Percentiles rank a stretch among this genome's conserved stretches.
phyloP scores from a whole-genome alignment of 2,329 filamentous ascomycete species.

The Penicillium corylophilum region DNA sequence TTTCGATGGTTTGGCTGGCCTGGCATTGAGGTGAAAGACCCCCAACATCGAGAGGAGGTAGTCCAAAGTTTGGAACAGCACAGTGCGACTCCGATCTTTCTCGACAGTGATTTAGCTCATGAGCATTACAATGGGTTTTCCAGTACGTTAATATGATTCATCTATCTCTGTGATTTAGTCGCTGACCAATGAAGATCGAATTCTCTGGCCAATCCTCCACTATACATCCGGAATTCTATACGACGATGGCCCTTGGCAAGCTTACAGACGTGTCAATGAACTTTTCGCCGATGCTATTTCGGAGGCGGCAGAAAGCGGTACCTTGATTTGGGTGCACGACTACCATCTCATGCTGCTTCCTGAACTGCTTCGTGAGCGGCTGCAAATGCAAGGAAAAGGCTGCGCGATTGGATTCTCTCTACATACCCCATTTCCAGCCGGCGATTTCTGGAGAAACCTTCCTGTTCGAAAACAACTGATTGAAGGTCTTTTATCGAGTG shows the following conservation, averaged over 20 bases:
- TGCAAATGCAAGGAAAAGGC: conserved; percentile 68
- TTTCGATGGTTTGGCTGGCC: conserved; percentile 99
- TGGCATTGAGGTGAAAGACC: conserved; percentile 78
- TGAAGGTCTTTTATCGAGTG: conserved; percentile 78
- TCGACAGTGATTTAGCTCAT: conserved; percentile 83
- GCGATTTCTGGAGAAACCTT: conserved; percentile 87
- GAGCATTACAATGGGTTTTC: conserved; percentile 96
- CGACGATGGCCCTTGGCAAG: conserved; percentile 82
- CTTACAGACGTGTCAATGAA: conserved; percentile 84
- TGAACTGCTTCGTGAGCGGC: conserved; percentile 76
- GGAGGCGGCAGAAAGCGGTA: conserved; percentile 77
- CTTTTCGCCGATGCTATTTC: conserved; percentile 83
- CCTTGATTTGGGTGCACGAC: conserved; percentile 93
- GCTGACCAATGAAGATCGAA: conserved; percentile 63
- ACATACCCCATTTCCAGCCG: conserved; percentile 90
- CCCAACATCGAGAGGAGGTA: conserved; percentile 65
- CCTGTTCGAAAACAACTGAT: conserved; percentile 83
- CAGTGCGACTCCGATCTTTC: conserved; percentile 79
- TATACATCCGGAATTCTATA: conserved; percentile 95
- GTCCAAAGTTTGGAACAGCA: conserved; percentile 73
- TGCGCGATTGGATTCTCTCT: conserved; percentile 95
- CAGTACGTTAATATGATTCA: conserved; percentile 58
- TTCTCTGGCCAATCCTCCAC: conserved; percentile 95
- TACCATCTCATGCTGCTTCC: conserved; percentile 96
- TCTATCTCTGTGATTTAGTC: neutral